These are phyloP conservation scores for Quercus glauca DNA, from an alignment of 306 rosid genomes.

Conservation along the genomic window DNA sequence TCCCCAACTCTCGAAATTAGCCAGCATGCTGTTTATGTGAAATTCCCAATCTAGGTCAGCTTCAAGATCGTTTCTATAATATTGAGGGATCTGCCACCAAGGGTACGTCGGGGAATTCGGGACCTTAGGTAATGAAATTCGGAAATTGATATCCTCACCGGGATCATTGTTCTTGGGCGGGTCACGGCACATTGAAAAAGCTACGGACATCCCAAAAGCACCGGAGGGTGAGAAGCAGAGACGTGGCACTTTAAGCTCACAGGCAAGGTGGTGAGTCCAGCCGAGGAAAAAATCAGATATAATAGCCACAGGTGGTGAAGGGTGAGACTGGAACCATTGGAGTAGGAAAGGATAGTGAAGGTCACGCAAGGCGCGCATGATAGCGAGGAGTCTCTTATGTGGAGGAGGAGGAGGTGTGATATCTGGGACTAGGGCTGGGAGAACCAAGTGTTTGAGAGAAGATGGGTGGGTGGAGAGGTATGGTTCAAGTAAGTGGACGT, in stretches of 20 bases:
- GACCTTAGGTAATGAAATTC: slow-evolving; percentile 26
- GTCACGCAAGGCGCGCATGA: slow-evolving; percentile 16
- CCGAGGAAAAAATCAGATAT: slow-evolving; percentile 49
- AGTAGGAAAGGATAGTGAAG: slow-evolving; percentile 35
- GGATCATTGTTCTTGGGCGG: slow-evolving; percentile 9
- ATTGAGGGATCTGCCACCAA: slow-evolving; percentile 29
- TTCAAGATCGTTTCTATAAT: neutral
- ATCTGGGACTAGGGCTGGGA: slow-evolving; percentile 6
- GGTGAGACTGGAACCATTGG: slow-evolving; percentile 30
- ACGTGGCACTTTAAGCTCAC: slow-evolving; percentile 27
- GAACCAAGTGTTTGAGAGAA: slow-evolving; percentile 33
- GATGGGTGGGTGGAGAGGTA: slow-evolving; percentile 28
- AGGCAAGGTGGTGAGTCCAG: slow-evolving; percentile 50
- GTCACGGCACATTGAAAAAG: slow-evolving; percentile 23
- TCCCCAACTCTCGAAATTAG: slow-evolving; percentile 34
- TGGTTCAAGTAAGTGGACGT: slow-evolving; percentile 19
- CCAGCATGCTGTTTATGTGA: neutral
- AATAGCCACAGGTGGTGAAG: slow-evolving; percentile 30
- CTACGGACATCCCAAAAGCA: slow-evolving; percentile 9
- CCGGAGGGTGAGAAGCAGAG: slow-evolving; percentile 46
- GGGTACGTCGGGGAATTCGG: slow-evolving; percentile 43
- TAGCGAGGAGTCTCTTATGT: neutral
- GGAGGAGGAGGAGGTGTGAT: neutral
- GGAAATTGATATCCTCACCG: neutral
- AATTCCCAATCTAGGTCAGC: slow-evolving; percentile 36